A percentile compares a stretch with the other conserved stretches of the same genome.
These are phyloP conservation scores for Chrysosphaeria jannelii DNA, from an alignment of 2,329 filamentous ascomycete genomes.

Conservation along the genomic window DNA sequence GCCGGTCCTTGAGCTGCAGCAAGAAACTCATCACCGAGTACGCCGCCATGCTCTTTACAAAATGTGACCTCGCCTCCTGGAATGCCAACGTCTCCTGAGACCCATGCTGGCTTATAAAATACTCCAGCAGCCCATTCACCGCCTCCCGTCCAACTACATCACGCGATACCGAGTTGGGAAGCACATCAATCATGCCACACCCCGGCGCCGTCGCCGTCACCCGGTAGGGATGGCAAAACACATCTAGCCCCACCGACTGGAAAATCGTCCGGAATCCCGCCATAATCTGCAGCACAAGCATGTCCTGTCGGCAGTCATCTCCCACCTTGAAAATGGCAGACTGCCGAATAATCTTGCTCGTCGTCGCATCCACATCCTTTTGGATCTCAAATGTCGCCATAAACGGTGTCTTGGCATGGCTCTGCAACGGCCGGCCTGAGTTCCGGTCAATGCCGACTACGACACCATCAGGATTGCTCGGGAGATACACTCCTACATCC, in stretches of 20 bases:
- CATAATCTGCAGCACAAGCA: conserved; percentile 92
- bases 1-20: conserved; percentile 93
- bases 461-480: conserved; percentile 85
- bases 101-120: conserved; percentile 91
- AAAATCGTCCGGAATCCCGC: conserved; percentile 93
- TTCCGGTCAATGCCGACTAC: conserved; percentile 96
- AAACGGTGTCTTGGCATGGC: conserved; percentile 91
- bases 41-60: conserved; percentile 97
- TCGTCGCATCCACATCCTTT: conserved; percentile 20
- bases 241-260: conserved; percentile 75
- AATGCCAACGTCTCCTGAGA: conserved; percentile 86
- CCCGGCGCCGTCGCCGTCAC: conserved; percentile 93
- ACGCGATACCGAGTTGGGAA: conserved; percentile 90
- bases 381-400: conserved; percentile 97
- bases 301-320: conserved; percentile 91
- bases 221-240: conserved; percentile 88
- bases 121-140: conserved; percentile 93
- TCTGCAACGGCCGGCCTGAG: conserved; percentile 88
- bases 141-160: conserved; percentile 97
- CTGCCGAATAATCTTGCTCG: conserved; percentile 15
- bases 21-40: conserved; percentile 94
- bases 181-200: conserved; percentile 90
- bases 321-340: conserved; percentile 99
- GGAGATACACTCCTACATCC: conserved; percentile 87
- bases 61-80: conserved; percentile 85